Conservation (phyloP, 768 basidiomycete genomes). For the Naganishia friedmannii region DNA sequence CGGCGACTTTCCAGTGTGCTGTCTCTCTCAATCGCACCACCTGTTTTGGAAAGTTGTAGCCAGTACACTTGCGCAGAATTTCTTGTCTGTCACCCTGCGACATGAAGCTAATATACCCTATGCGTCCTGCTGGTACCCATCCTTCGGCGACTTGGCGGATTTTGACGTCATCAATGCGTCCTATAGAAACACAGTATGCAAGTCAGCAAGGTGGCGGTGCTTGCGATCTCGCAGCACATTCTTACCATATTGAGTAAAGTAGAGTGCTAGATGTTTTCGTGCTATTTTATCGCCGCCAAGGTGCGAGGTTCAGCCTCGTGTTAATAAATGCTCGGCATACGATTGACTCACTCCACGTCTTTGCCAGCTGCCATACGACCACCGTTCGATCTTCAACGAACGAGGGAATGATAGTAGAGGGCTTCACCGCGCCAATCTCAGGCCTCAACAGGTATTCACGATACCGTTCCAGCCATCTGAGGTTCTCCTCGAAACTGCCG, state of each 20-base stretch:
- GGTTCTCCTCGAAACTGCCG: not conserved
- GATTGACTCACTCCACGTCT: conserved; percentile 1
- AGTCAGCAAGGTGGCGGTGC: not conserved
- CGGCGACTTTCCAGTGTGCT: not conserved
- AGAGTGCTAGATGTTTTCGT: conserved; percentile 4
- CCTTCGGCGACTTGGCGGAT: conserved; percentile 15
- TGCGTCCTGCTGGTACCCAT: conserved; percentile 8
- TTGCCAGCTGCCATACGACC: not conserved
- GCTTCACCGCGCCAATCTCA: not conserved
- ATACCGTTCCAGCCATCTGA: not conserved
- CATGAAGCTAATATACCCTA: conserved; percentile 8
- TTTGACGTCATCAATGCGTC: conserved; percentile 8
- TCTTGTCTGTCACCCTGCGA: not conserved
- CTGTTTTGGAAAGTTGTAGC: conserved; percentile 14
- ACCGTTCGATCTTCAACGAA: not conserved
- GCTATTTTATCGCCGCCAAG: not conserved
- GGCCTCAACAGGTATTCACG: conserved; percentile 3
- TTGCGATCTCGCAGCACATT: not conserved
- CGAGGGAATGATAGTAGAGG: not conserved
- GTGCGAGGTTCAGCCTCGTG: not conserved
- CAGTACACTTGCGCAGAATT: not conserved
- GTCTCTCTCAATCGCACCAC: not conserved
- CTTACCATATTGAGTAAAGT: conserved; percentile 12
- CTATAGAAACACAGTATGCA: not conserved
- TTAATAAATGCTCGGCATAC: too few relatives aligned